A percentile compares a stretch with the other conserved stretches of the same genome.
phyloP scores from a whole-genome alignment of 2,329 filamentous ascomycete genomes.

The Fusarium compactum region DNA sequence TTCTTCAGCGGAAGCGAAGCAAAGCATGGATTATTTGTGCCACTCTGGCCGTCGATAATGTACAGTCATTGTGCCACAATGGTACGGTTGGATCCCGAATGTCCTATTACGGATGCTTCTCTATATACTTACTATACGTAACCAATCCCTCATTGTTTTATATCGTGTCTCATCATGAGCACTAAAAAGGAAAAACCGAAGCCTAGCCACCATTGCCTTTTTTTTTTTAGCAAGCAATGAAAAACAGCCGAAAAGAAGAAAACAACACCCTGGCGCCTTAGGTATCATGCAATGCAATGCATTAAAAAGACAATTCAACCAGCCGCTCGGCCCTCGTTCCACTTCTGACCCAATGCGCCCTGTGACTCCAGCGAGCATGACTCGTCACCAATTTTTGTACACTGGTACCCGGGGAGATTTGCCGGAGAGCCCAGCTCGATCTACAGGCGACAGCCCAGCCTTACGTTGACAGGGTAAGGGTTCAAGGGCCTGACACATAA shows the following conservation, averaged over 20 bases:
- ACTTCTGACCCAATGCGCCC: slow-evolving; percentile 17
- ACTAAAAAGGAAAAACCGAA: slow-evolving; percentile 15
- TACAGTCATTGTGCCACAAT: not conserved
- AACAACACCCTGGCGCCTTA: slow-evolving; percentile 38
- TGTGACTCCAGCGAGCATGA: slow-evolving; percentile 24
- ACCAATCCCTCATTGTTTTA: slow-evolving; percentile 23
- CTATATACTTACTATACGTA: slow-evolving; percentile 28
- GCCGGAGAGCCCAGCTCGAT: slow-evolving; percentile 5
- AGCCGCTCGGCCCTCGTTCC: slow-evolving; percentile 22
- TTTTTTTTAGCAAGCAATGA: slow-evolving; percentile 13
- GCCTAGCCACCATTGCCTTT: slow-evolving; percentile 18
- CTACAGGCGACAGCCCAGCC: slow-evolving; percentile 2
- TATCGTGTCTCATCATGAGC: slow-evolving; percentile 31
- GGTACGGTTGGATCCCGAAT: not conserved
- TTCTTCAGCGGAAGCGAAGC: slow-evolving; percentile 1
- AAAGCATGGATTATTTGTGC: not conserved
- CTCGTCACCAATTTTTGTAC: slow-evolving; percentile 24
- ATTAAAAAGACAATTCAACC: slow-evolving; percentile 31
- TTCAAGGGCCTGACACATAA: not conserved
- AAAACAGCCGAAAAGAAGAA: not conserved
- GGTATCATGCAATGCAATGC: slow-evolving; percentile 42
- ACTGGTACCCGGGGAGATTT: slow-evolving; percentile 2
- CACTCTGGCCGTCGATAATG: not conserved
- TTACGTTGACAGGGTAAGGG: not conserved
- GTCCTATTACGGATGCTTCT: slow-evolving; percentile 23